Evolutionary conservation across 192 early-diverging fungal species (phyloP).

Genomic region (Helicostylum pulchrum): DNA sequence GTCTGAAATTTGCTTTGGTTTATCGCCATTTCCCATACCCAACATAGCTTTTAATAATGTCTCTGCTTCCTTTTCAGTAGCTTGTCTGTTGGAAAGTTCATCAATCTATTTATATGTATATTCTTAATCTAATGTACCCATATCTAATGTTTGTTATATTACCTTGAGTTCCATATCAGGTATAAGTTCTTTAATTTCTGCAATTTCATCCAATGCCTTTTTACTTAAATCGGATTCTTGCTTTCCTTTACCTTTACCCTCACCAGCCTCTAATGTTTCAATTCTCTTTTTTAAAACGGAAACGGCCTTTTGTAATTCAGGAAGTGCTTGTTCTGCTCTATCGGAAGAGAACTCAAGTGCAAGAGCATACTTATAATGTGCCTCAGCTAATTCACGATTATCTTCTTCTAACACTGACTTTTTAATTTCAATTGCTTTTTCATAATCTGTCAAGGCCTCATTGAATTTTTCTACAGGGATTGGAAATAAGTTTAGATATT

Average conservation of each 20-base stretch:
- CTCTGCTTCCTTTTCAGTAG: slow-evolving; percentile 31
- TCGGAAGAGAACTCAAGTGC: slow-evolving; percentile 58
- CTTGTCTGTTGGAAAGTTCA: slow-evolving; percentile 35
- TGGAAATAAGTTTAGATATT: slow-evolving; percentile 11
- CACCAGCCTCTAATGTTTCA: slow-evolving; percentile 28
- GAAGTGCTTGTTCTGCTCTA: slow-evolving; percentile 46
- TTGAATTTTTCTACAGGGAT: slow-evolving; percentile 57
- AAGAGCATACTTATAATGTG: slow-evolving; percentile 69
- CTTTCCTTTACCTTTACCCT: slow-evolving; percentile 43
- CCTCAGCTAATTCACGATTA: slow-evolving; percentile 64
- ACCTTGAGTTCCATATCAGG: slow-evolving; percentile 68
- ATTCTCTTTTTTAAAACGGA: slow-evolving; percentile 53
- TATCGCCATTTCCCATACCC: slow-evolving; percentile 10
- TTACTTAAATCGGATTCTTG: slow-evolving; percentile 24
- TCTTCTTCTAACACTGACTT: slow-evolving; percentile 40
- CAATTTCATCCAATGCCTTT: slow-evolving; percentile 44
- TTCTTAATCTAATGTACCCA: background rate
- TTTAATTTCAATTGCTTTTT: slow-evolving; percentile 55
- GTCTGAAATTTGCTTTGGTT: background rate
- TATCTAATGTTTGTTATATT: background rate
- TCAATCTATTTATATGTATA: slow-evolving; percentile 29
- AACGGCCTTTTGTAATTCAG: slow-evolving; percentile 54
- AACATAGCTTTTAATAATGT: slow-evolving; percentile 8
- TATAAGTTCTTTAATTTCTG: slow-evolving; percentile 58
- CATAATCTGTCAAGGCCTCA: slow-evolving; percentile 60